Base-by-base conservation (phyloP, 2,329 filamentous ascomycete species). In the Neopestalotiopsis clavispora region DNA sequence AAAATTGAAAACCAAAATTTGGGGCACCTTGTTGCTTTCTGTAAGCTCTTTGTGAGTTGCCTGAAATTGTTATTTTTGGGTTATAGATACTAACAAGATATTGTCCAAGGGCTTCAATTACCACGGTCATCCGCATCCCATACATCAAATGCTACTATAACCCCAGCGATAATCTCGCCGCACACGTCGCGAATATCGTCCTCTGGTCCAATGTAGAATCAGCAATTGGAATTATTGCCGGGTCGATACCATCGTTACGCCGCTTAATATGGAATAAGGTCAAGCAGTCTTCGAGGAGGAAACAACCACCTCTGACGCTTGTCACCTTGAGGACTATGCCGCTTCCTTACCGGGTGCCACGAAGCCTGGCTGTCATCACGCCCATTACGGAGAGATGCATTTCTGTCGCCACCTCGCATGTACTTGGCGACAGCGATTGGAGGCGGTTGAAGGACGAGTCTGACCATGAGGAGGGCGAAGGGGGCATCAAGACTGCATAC, bases 121-220 rank as follows among this genome's bases (percentile, higher is more conserved):
- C 73, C 9, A 75, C 74, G 23, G 73, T 75, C 66, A 70, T 71
- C 58, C 70, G 74, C 10, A 71, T 73, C 10, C 73, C 73, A n/a
- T 74, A 70, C 38, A 74, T 75, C 45, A 62, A 69, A 40, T 69
- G 69, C 40, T 75, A 75, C 66, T 71, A 67, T 23, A 69, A 67
- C 10, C 74, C 74, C 13, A 34, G 34, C n/a, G 71, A 74, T 45
- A 69, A 75, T 61, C 60, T 75, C 4, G 64, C 68, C 7, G 75
- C 69, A 63, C 73, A 75, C 57, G 69, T 72, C 45, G 74, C 73
- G 10, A 71, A 68, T 32, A 75, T 75, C 42, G 70, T 71, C 7
- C 69, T 74, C 30, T 72, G 71, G 57, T 75, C 74, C 23, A 73
- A 73, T 65, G 59, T 74, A 64, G 74, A 75, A 61, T 70, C 71